phyloP scores from a whole-genome alignment of 495 filamentous ascomycete genomes.

The Cryomyces minteri region DNA sequence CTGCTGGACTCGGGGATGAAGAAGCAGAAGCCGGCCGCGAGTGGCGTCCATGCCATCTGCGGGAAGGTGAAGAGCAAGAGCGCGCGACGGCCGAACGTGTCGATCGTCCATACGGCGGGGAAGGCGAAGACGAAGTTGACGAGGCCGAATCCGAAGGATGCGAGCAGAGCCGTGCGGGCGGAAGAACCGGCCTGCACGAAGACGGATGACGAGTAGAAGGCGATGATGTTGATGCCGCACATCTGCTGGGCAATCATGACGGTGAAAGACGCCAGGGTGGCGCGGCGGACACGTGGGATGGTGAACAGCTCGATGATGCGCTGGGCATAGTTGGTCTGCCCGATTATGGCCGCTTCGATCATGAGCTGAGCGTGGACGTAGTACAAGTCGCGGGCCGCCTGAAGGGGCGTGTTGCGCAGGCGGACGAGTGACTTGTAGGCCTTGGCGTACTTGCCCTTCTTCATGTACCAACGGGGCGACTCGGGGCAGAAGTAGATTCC shows the following conservation, averaged over 20 bases:
- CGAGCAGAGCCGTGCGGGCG: slow-evolving; percentile 41
- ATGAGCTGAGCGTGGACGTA: slow-evolving; percentile 44
- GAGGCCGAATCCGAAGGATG: slow-evolving; percentile 62
- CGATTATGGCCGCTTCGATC: slow-evolving; percentile 5
- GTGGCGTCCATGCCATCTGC: slow-evolving; percentile 62
- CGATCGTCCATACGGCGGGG: slow-evolving; percentile 70
- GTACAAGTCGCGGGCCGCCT: slow-evolving; percentile 62
- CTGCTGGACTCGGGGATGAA: slow-evolving; percentile 32
- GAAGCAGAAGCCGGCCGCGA: slow-evolving; percentile 54
- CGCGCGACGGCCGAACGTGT: slow-evolving; percentile 61
- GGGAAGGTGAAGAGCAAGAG: slow-evolving; percentile 75
- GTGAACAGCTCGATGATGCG: slow-evolving; percentile 50
- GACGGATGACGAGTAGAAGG: slow-evolving; percentile 69
- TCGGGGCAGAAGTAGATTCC: slow-evolving; percentile 61
- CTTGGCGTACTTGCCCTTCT: slow-evolving; percentile 31
- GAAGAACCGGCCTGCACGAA: slow-evolving; percentile 44
- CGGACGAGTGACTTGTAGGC: slow-evolving; percentile 35
- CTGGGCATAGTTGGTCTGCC: slow-evolving; percentile 24
- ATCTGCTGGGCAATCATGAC: slow-evolving; percentile 68
- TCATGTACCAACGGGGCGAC: slow-evolving; percentile 52
- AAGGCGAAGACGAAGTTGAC: slow-evolving; percentile 75
- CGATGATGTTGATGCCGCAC: slow-evolving; percentile 39
- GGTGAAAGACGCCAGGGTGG: slow-evolving; percentile 41
- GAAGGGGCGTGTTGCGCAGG: slow-evolving; percentile 43
- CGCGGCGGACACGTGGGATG: slow-evolving; percentile 48